These are phyloP conservation scores for Alliaria petiolata DNA, from an alignment of 345 rosid genomes.

Conservation along the genomic window DNA sequence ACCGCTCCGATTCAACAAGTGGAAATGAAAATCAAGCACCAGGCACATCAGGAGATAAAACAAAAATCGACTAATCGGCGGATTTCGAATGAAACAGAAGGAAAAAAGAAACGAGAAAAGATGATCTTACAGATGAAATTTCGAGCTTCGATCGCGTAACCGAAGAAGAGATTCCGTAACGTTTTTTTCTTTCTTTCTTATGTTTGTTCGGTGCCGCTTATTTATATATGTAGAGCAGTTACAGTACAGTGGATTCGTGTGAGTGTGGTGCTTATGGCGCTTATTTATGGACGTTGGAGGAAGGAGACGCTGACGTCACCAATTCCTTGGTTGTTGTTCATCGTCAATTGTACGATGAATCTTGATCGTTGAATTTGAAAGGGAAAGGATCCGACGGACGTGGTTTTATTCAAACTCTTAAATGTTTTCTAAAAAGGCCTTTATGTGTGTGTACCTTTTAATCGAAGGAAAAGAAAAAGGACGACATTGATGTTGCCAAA, in stretches of 20 bases:
- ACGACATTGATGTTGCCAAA: slow-evolving; percentile 8
- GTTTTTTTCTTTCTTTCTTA: too few relatives aligned
- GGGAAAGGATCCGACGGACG: slow-evolving; percentile 16
- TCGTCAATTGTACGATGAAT: slow-evolving; percentile 31
- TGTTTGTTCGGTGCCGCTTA: neutral
- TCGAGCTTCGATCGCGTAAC: slow-evolving; percentile 14
- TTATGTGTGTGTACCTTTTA: slow-evolving; percentile 21
- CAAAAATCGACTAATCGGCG: neutral
- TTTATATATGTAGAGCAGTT: neutral
- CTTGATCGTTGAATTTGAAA: slow-evolving; percentile 21
- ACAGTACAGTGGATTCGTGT: slow-evolving; percentile 20
- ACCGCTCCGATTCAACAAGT: slow-evolving; percentile 7
- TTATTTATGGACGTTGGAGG: slow-evolving; percentile 31
- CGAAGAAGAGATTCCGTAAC: slow-evolving; percentile 22
- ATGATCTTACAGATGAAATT: slow-evolving; percentile 23
- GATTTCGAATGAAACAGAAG: neutral
- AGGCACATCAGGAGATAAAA: neutral
- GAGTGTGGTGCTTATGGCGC: slow-evolving; percentile 16
- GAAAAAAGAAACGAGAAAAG: neutral
- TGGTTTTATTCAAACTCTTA: neutral
- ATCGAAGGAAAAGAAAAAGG: slow-evolving; percentile 13
- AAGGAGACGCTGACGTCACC: slow-evolving; percentile 27
- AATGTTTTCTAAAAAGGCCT: slow-evolving; percentile 5
- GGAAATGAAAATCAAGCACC: slow-evolving; percentile 2
- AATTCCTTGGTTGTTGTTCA: slow-evolving; percentile 24